Evolutionary conservation across 768 basidiomycete genomes (phyloP).

Genomic region (Cyathus striatus): DNA sequence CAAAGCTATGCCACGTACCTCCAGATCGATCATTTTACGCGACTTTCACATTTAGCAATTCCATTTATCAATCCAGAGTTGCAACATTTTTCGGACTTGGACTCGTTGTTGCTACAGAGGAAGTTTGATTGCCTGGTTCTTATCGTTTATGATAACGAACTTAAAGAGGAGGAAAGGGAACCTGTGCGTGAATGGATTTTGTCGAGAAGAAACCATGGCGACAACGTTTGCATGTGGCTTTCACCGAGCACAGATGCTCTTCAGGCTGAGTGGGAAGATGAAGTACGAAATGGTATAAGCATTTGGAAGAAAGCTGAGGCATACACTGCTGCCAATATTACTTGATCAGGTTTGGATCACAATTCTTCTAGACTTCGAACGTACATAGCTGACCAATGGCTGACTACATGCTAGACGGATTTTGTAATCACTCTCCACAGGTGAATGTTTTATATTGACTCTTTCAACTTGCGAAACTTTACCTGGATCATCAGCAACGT

Average conservation of each 20-base stretch:
- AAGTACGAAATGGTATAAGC: slow-evolving; percentile 15
- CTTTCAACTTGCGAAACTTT: too few species aligned
- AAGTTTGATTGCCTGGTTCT: slow-evolving; percentile 14
- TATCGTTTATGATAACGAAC: slow-evolving; percentile 5
- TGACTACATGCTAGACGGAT: too few species aligned
- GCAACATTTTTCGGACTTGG: slow-evolving; percentile 8
- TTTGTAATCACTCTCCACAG: too few species aligned
- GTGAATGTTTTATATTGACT: too few species aligned
- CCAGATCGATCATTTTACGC: slow-evolving; percentile 10
- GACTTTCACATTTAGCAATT: slow-evolving; percentile 16
- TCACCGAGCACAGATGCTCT: slow-evolving; percentile 8
- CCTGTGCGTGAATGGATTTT: slow-evolving; percentile 11
- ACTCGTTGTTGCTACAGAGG: slow-evolving; percentile 7
- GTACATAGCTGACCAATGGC: too few species aligned
- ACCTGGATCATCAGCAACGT: too few species aligned
- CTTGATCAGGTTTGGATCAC: too few species aligned
- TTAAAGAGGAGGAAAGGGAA: too few species aligned
- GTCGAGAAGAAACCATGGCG: slow-evolving; percentile 1
- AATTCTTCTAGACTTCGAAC: too few species aligned
- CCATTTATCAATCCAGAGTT: slow-evolving; percentile 10
- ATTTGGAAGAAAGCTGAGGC: slow-evolving; percentile 17
- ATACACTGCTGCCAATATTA: too few species aligned
- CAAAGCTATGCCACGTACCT: slow-evolving; percentile 9
- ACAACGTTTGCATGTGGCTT: slow-evolving; percentile 5
- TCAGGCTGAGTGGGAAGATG: slow-evolving; percentile 18